Evolutionary conservation across 371 early-diverging fungal genomes (phyloP), one percentile per base, ranked within the genome.

Genomic region (Rhizopus sp.): DNA sequence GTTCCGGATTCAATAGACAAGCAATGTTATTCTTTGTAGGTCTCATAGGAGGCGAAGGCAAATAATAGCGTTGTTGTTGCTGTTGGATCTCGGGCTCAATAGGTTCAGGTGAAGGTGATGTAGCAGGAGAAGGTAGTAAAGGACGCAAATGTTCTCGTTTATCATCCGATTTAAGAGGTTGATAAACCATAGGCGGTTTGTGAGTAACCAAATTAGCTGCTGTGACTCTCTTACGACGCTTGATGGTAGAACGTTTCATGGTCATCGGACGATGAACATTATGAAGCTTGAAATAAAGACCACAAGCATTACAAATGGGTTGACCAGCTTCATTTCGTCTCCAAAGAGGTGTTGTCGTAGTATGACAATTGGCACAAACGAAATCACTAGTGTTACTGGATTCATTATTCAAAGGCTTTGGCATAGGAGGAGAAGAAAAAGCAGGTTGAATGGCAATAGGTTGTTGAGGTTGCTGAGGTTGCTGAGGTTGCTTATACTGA

Each of bases 311-410:
- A 75, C 93, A 92, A 34, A 91, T 78, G 16, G 78, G 69, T 32
- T 86, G 77, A 6, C 88, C 89, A 33, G 81, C 69, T 52, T 76
- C 81, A 58, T 85, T 84, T 55, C 91, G 73, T 41, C 95, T 70
- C 95, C 95, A 94, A 13, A 91, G 78, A 8, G 93, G 92, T 3
- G 94, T 93, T n/a, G 77, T 81, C 8, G 83, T 83, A 0, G 90
- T 88, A 13, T 68, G 63, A 69, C 93, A 93, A 66, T 93, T 92
- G 39, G 77, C 73, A 66, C 93, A 93, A 13, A 63, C 57, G 16
- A 81, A 70, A 23, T 62, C 12, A 8, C 46, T 35, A 37, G n/a
- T 23, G 33, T 54, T 23, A 50, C 15, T 31, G 49, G 23, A 23
- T 23, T 23, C 23, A 23, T 23, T 23, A 23, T 23, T 23, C 23